Conservation (phyloP, 2,329 filamentous ascomycete genomes). For the Paraphoma chrysanthemicola region DNA sequence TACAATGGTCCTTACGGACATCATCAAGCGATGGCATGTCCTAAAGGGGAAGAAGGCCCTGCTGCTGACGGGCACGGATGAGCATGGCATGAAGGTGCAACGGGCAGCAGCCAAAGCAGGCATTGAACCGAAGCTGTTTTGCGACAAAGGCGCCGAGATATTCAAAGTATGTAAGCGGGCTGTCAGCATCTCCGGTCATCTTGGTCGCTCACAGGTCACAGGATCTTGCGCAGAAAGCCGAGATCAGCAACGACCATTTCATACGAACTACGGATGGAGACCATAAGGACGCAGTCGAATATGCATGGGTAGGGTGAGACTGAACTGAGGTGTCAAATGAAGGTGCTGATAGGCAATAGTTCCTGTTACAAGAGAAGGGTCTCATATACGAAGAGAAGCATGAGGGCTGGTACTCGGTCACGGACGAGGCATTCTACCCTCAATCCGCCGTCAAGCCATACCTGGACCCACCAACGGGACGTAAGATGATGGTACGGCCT, state of each 20-base stretch:
- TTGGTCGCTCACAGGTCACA: conserved; percentile 33
- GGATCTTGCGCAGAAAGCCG: conserved; percentile 71
- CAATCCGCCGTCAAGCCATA: conserved; percentile 74
- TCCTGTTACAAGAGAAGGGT: conserved; percentile 74
- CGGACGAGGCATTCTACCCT: conserved; percentile 96
- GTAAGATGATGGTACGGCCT: conserved; percentile 72
- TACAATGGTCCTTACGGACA: conserved; percentile 87
- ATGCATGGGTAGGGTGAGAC: conserved; percentile 73
- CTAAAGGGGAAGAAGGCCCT: conserved; percentile 75
- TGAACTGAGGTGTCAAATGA: background rate
- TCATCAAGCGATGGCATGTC: conserved; percentile 88
- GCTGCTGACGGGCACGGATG: conserved; percentile 90
- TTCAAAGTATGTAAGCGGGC: conserved; percentile 64
- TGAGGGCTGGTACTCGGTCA: conserved; percentile 95
- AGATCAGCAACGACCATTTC: conserved; percentile 82
- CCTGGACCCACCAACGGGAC: conserved; percentile 80
- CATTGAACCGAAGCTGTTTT: conserved; percentile 81
- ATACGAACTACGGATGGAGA: conserved; percentile 87
- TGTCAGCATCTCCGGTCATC: background rate
- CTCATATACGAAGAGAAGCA: conserved; percentile 87
- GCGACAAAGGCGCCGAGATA: conserved; percentile 80
- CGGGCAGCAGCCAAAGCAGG: conserved; percentile 77
- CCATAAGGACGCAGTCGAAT: conserved; percentile 83
- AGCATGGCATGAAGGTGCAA: conserved; percentile 98
- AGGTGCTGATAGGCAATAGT: conserved; percentile 48